Base-by-base conservation (phyloP, 202 grass and related monocot species). In the Elaeis oleifera region DNA sequence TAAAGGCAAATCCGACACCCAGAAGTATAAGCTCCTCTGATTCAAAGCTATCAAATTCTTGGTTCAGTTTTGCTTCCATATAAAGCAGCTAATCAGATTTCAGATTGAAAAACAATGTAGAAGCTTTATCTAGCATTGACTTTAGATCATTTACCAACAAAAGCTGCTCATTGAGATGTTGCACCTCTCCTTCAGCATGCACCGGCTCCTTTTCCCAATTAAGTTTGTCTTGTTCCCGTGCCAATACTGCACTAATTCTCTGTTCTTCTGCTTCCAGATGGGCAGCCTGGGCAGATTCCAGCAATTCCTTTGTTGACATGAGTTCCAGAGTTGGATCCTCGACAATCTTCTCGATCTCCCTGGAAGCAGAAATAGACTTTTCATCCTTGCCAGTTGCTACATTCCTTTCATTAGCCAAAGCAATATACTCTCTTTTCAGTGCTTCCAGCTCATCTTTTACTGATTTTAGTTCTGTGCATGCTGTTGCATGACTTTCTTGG, bases 261-360 rank as follows among this genome's bases (percentile, higher is more conserved):
- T 52, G 65, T 76, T 97, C 94, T 71, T 97, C 88, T 68, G 84
- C 84, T 49, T 97, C 88, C 49, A 86, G 88, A 82, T 97, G 94
- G 25, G 76, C 82, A 60, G 88, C 81, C 81, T 97, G 82, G 14
- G 85, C 79, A 19, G 74, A 84, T 57, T 97, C 88, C 64, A 97
- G 74, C 62, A 80, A 83, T 75, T 90, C 85, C 81, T 97, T 89
- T 25, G 75, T 68, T 11, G 75, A 50, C 64, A 92, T 92, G 22
- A 97, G 56, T 59, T 86, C 88, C 71, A 92, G 26, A 49, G 84
- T 92, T 50, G 91, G 70, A 69, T 81, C 82, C 65, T 97, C 94
- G 20, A 79, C 79, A 65, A 77, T 74, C 51, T 68, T 86, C 71
- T 97, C 85, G 22, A 92, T 88, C 23, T 78, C 88, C 74, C 71